Evolutionary conservation across 768 basidiomycete species (phyloP), one percentile per base, ranked within the genome.

Genomic region (Daedaleopsis nitida): DNA sequence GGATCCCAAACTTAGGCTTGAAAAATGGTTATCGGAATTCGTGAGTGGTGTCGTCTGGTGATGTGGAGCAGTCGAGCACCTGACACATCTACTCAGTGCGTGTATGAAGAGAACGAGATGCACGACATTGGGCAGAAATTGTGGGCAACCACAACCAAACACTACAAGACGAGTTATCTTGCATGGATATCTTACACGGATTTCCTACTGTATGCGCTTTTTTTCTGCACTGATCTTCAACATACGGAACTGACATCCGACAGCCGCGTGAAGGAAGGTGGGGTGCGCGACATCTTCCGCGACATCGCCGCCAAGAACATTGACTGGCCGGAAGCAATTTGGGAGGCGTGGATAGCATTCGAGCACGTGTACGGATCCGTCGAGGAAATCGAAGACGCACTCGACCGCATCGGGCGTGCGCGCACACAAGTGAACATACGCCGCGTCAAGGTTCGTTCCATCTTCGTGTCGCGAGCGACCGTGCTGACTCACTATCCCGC

Each of bases 261-360:
- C 23, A 49, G 47, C 65, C 86, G 86, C 65, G 83, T 83, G 70
- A 74, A 81, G 38, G 78, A 81, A 54, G 81, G 85, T 16, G 76
- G 83, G 49, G 90, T 89, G 3, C 85, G 94, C 43, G 77, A 81
- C 23, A 76, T 85, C 8, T 96, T 92, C 72, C 74, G 77, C 44
- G 85, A 87, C 60, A 78, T 91, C 5, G 82, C 86, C 32, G 77
- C 79, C 47, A 90, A 89, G 71, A 84, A 88, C 52, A 67, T 98
- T 42, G 96, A 99, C 73, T 98, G 95, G 89, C 95, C 97, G 0
- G 96, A 99, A 73, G 90, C 88, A 11, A 77, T 98, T 9, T 96
- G 92, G 87, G 92, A 95, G 57, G 88, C 91, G 1, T 96, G 93
- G 91, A 69, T 88, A 17, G 75, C 81, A n/a, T 97, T 98, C 68